phyloP scores from a whole-genome alignment of 768 basidiomycete genomes.

The Chalciporus sphaerocephalus region DNA sequence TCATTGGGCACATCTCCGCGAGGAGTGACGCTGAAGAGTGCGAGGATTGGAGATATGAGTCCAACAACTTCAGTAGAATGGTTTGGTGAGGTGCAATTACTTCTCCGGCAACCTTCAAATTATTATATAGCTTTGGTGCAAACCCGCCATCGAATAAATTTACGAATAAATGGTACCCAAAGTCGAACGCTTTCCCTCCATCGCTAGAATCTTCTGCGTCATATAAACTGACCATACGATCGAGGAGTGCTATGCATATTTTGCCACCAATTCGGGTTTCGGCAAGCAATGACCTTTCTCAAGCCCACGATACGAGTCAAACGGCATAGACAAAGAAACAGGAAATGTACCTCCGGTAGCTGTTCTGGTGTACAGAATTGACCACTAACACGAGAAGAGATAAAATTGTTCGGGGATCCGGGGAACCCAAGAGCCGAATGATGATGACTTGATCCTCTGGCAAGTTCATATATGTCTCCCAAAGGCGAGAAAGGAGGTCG shows the following conservation, averaged over 20 bases:
- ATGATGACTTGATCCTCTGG: slow-evolving; percentile 73
- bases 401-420: slow-evolving; percentile 56
- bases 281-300: slow-evolving; percentile 45
- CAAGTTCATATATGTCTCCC: slow-evolving; percentile 60
- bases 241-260: slow-evolving; percentile 64
- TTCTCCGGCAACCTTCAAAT: slow-evolving; percentile 57
- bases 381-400: slow-evolving; percentile 66
- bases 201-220: slow-evolving; percentile 64
- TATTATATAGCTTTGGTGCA: slow-evolving; percentile 55
- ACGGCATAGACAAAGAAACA: slow-evolving; percentile 1
- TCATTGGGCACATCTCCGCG: slow-evolving; percentile 48
- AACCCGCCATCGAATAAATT: slow-evolving; percentile 57
- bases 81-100: slow-evolving; percentile 81
- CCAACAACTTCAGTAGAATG: slow-evolving; percentile 81
- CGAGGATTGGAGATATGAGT: slow-evolving; percentile 71
- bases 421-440: slow-evolving; percentile 60
- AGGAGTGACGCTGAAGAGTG: slow-evolving; percentile 40
- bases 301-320: slow-evolving; percentile 5
- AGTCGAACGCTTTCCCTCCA: slow-evolving; percentile 66
- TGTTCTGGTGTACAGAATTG: slow-evolving; percentile 63
- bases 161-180: slow-evolving; percentile 68
- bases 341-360: slow-evolving; percentile 49
- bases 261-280: slow-evolving; percentile 54
- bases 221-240: slow-evolving; percentile 64
- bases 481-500: slow-evolving; percentile 49